These are phyloP conservation scores for Chrysanthemum seticuspe DNA, from an alignment of 129 eudicot genomes.

Conservation along the genomic window DNA sequence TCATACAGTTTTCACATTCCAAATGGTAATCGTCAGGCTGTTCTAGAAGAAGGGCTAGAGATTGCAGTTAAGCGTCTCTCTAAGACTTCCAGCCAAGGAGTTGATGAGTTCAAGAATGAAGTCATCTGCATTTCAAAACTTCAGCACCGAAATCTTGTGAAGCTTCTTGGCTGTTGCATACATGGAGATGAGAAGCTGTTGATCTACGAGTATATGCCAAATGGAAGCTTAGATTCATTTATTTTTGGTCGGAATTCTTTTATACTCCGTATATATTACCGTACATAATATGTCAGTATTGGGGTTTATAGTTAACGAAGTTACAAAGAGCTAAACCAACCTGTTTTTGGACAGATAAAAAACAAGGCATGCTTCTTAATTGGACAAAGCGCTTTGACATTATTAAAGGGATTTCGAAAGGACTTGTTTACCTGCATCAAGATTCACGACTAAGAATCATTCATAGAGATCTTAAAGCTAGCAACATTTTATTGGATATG, in stretches of 20 bases:
- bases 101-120: slow-evolving; percentile 18
- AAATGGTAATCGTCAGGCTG: slow-evolving; percentile 14
- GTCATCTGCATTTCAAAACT: slow-evolving; percentile 23
- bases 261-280: not conserved
- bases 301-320: not conserved
- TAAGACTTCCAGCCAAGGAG: slow-evolving; percentile 6
- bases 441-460: slow-evolving; percentile 27
- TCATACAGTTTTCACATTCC: not conserved
- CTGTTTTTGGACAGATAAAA: slow-evolving; percentile 1
- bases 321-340: not conserved
- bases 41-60: slow-evolving; percentile 17
- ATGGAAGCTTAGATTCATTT: slow-evolving; percentile 22
- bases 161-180: slow-evolving; percentile 22
- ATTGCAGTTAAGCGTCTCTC: slow-evolving; percentile 21
- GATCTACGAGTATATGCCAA: slow-evolving; percentile 19
- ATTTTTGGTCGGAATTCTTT: slow-evolving; percentile 22
- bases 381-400: slow-evolving; percentile 23
- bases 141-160: slow-evolving; percentile 23
- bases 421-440: slow-evolving; percentile 25
- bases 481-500: slow-evolving; percentile 22
- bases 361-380: not conserved
- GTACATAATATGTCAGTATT: not conserved
- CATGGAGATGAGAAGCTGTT: slow-evolving; percentile 12
- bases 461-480: slow-evolving; percentile 25
- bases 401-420: slow-evolving; percentile 21